A percentile compares a stretch with the other conserved stretches of the same genome.
Conservation (phyloP, 257 asterid species). For the Rauvolfia tetraphylla region DNA sequence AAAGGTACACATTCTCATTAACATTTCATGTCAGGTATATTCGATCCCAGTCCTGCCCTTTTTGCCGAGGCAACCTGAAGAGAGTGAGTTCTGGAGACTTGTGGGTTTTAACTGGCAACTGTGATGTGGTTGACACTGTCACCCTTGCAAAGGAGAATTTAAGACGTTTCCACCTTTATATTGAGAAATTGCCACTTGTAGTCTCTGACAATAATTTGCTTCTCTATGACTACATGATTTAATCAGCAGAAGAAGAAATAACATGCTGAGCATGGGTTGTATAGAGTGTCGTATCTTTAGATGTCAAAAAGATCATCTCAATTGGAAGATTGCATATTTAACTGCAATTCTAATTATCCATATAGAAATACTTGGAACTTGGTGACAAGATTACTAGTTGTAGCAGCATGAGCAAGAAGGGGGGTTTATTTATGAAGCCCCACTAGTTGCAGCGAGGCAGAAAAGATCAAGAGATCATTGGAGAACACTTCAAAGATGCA, state of each 20-base stretch:
- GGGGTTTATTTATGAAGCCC: conserved; percentile 6
- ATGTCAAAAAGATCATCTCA: background rate
- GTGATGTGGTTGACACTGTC: conserved; percentile 51
- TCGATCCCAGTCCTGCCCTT: conserved; percentile 65
- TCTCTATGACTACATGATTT: conserved; percentile 50
- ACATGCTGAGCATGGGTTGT: background rate
- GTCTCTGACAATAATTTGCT: conserved; percentile 34
- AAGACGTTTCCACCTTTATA: conserved; percentile 43
- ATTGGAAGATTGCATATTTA: conserved; percentile 2
- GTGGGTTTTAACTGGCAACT: conserved; percentile 52
- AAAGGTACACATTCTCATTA: background rate
- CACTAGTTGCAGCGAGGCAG: background rate
- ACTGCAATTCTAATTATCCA: background rate
- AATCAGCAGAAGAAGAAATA: background rate
- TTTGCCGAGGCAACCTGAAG: conserved; percentile 60
- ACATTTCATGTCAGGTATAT: conserved; percentile 33
- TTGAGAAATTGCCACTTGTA: conserved; percentile 45
- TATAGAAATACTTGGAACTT: background rate
- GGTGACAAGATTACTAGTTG: background rate
- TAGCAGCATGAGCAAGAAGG: background rate
- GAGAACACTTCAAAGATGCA: background rate
- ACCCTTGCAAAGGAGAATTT: conserved; percentile 53
- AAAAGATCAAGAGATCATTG: background rate
- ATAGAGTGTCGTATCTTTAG: background rate
- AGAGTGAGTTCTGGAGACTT: conserved; percentile 54